Evolutionary conservation across 75 land plant genomes (phyloP).

Genomic region (Gnetum montanum): DNA sequence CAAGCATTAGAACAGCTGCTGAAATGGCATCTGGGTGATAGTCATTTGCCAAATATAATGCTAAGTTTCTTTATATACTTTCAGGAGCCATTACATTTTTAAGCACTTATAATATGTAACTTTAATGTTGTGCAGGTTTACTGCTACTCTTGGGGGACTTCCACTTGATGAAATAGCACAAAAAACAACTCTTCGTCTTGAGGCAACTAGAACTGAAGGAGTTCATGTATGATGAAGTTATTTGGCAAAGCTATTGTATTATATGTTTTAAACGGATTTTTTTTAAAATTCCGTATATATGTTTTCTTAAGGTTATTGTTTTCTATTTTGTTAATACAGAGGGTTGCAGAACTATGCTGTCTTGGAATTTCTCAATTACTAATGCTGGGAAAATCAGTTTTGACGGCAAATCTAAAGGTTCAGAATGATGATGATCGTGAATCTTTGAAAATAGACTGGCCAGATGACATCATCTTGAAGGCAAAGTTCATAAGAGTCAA

Average conservation of each 20-base stretch:
- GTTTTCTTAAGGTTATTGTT: too few relatives aligned
- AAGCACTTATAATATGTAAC: too few relatives aligned
- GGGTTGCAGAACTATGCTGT: slow-evolving; percentile 90
- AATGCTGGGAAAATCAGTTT: slow-evolving; percentile 73
- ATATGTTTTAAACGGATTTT: neutral
- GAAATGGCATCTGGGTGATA: slow-evolving; percentile 96
- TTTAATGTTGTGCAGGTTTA: slow-evolving; percentile 47
- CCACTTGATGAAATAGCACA: slow-evolving; percentile 67
- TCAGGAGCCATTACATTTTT: too few relatives aligned
- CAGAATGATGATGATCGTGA: slow-evolving; percentile 29
- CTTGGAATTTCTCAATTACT: slow-evolving; percentile 76
- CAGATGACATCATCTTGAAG: slow-evolving; percentile 70
- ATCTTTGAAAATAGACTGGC: slow-evolving; percentile 63
- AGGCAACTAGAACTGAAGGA: slow-evolving; percentile 82
- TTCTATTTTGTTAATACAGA: slow-evolving; percentile 39
- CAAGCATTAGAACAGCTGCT: slow-evolving; percentile 94
- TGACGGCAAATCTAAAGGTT: slow-evolving; percentile 33
- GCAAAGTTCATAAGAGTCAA: slow-evolving; percentile 69
- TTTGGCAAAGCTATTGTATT: neutral
- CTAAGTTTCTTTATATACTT: too few relatives aligned
- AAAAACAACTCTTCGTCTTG: slow-evolving; percentile 72
- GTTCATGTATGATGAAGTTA: slow-evolving; percentile 68
- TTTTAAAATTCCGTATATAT: neutral
- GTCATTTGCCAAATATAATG: too few relatives aligned
- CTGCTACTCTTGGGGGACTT: slow-evolving; percentile 71